Evolutionary conservation across 2,329 filamentous ascomycete species (phyloP), one percentile per base, ranked within the genome.

Genomic region (Colletotrichum higginsianum): DNA sequence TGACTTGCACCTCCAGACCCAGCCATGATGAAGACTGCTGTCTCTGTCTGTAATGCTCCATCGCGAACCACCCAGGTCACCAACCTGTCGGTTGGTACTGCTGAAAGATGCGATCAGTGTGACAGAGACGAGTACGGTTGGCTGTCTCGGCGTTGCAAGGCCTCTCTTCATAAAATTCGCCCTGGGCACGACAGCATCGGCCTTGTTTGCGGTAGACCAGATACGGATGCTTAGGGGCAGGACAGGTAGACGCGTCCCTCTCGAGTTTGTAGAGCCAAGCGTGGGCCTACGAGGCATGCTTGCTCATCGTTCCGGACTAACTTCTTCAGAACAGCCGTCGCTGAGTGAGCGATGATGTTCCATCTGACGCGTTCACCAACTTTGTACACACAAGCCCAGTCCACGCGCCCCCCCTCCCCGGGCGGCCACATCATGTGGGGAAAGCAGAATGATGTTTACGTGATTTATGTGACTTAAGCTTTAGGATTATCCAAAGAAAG

Each of bases 401-500:
- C 12, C 15, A 21, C 18, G 3, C 18, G 9, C 16, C 52, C 13
- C 3, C 30, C 13, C 13, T 7, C 3, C 30, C 13, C 6, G 12
- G 21, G 53, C 53, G 18, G 50, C 30, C 18, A 21, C 53, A 38
- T 2, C 30, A 16, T 6, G 53, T 13, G 6, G 18, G 13, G 53
- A 21, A 1, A 3, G 53, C 18, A 8, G 18, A 9, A 4, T 21
- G 35, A 56, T 40, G 35, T 23, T 44, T 2, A 44, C 7, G 42
- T 50, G 60, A 26, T 42, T 44, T 58, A 13, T 42, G n/a, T 23
- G 15, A 23, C 21, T 68, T 64, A 72, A 53, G 65, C 66, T 72
- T 71, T 72, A 64, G 55, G 30, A 72, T 72, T 69, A 72, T 57
- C 58, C 47, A 42, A 52, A 46, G 18, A 11, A 23, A 50, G 35